Evolutionary conservation across 2,329 filamentous ascomycete species (phyloP), one percentile per base, ranked within the genome.

Genomic region (Fusarium denticulatum): DNA sequence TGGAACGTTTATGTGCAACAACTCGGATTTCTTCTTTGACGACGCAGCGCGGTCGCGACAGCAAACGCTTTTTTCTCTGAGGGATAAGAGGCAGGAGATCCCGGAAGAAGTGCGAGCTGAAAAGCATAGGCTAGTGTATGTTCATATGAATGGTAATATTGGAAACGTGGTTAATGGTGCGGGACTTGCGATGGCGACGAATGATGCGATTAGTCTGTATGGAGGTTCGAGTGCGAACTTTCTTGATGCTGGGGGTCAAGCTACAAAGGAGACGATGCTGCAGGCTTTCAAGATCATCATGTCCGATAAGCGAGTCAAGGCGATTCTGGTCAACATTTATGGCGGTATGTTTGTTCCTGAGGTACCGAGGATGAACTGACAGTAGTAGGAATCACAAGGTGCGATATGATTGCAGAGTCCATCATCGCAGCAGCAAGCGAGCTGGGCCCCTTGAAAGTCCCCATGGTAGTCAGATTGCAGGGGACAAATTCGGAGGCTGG

Each of bases 91-190:
- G 1, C 76, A 81, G 4, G 83, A 84, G 40, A 73, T 82, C 1
- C 55, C 72, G 0, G 80, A 81, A 32, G 84, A 83, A 56, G 69
- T 81, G 0, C 81, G 83, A 40, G 59, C 87, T 3, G 82, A 85
- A 24, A 86, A 88, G 65, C 85, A 91, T 65, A 94, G 94, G 7
- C 94, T 97, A 75, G 93, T 96, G 2, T 97, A 95, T 80, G 88
- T 97, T 72, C 91, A 89, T 76, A 82, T 87, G 64, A 75, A 81
- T 4, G 85, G 87, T 6, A 90, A 90, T 70, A 91, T 97, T 60
- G 95, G 94, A 42, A 97, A 93, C 2, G 85, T 97, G 72, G 94
- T 97, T 72, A 97, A 97, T 78, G 94, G 95, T 47, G 95, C 95
- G 0, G 95, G 95, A 1, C 88, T 97, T 3, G 94, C 94, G 1